Conservation (phyloP, 768 basidiomycete genomes). For the Suillus plorans region DNA sequence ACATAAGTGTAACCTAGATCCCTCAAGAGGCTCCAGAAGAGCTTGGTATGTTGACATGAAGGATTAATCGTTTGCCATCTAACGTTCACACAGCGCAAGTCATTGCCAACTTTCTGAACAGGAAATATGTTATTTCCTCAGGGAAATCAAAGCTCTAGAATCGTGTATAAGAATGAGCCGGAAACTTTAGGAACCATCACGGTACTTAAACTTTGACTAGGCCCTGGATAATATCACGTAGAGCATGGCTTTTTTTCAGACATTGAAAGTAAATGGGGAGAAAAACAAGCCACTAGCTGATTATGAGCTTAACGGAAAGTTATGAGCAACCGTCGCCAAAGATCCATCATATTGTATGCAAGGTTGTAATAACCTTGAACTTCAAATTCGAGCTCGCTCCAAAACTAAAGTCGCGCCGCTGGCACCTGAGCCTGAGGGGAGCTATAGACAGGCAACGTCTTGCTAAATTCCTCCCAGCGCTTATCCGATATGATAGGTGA, state of each 20-base stretch:
- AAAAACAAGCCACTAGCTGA: background rate
- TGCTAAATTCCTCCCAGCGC: conserved; percentile 19
- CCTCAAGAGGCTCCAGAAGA: conserved; percentile 30
- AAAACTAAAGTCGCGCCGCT: background rate
- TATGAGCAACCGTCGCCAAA: background rate
- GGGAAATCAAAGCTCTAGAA: background rate
- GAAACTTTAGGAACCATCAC: too few relatives aligned
- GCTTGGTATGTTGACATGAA: conserved; percentile 20
- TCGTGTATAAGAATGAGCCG: background rate
- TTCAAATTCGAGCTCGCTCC: background rate
- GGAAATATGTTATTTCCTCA: background rate
- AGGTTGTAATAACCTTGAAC: background rate
- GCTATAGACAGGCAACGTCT: background rate
- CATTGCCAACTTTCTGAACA: background rate
- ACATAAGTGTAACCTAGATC: conserved; percentile 15
- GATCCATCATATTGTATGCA: background rate
- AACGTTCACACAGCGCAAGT: background rate
- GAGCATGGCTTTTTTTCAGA: background rate
- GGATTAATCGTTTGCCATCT: background rate
- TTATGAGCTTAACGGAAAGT: background rate
- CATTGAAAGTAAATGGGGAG: background rate
- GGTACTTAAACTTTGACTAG: too few relatives aligned
- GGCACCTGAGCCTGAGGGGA: background rate
- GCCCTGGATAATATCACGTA: background rate
- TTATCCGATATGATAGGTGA: conserved; percentile 30